These are phyloP conservation scores for Russula foetens DNA, from an alignment of 768 basidiomycete species.

Conservation along the genomic window DNA sequence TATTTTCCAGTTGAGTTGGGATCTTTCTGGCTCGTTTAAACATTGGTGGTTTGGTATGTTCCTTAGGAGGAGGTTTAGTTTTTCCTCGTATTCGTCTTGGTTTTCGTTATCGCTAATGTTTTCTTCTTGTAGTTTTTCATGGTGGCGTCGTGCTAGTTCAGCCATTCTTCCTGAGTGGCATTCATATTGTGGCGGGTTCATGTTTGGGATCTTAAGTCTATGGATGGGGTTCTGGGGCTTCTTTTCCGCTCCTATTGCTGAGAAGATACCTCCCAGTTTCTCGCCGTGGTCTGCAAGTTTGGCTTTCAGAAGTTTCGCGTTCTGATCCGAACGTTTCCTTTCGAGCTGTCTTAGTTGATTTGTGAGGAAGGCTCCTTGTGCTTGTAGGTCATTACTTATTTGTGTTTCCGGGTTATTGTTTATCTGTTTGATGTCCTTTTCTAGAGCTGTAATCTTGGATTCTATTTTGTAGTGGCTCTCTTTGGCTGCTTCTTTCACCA, in stretches of 20 bases:
- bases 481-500: no score
- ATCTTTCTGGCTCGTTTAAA: not conserved
- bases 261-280: no score
- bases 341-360: no score
- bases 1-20: no score
- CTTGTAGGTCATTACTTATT: no score
- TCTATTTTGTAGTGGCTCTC: not conserved
- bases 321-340: no score
- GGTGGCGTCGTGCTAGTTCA: not conserved
- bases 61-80: not conserved
- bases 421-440: not conserved
- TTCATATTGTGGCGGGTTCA: no score
- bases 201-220: not conserved
- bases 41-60: not conserved
- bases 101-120: no score
- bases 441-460: not conserved
- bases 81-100: rapidly evolving
- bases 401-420: no score
- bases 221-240: not conserved
- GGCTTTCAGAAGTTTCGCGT: not conserved
- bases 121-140: not conserved
- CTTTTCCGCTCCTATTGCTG: no score
- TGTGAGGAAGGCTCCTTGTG: rapidly evolving
- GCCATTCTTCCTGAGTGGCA: not conserved
- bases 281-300: no score